Evolutionary conservation across 768 basidiomycete species (phyloP).

Genomic region (Pulveroboletus sp.): DNA sequence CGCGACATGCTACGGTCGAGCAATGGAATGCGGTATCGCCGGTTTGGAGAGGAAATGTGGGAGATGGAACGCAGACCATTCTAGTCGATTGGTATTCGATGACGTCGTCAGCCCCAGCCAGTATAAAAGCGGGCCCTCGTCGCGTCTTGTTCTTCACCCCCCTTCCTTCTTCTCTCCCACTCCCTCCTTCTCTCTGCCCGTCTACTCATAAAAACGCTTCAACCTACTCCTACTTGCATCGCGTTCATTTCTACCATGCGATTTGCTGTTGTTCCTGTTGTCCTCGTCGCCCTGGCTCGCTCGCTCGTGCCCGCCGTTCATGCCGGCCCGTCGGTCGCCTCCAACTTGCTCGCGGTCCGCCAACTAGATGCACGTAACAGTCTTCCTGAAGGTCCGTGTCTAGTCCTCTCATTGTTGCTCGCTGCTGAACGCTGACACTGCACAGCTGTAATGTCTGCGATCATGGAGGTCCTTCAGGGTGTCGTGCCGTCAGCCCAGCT

Average conservation of each 20-base stretch:
- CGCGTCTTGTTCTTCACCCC: constrained; percentile 4
- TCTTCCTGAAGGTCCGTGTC: neutral
- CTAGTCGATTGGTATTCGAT: constrained; percentile 15
- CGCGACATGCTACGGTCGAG: constrained; percentile 22
- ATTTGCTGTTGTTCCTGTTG: constrained; percentile 16
- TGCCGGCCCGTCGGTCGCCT: constrained; percentile 12
- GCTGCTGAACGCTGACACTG: neutral
- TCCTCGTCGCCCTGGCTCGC: constrained; percentile 18
- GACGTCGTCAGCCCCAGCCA: constrained; percentile 10
- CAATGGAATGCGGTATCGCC: constrained; percentile 34
- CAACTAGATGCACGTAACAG: no score
- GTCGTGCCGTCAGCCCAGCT: neutral
- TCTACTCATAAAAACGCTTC: constrained; percentile 15
- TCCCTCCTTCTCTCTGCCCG: constrained; percentile 9
- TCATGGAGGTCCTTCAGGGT: neutral
- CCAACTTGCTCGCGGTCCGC: constrained; percentile 6
- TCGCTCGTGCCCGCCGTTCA: constrained; percentile 13
- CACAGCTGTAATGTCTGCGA: neutral
- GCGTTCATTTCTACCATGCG: constrained; percentile 28
- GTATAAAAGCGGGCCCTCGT: constrained; percentile 18
- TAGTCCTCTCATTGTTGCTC: neutral
- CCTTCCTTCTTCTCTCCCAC: constrained; percentile 3
- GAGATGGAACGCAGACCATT: constrained; percentile 53
- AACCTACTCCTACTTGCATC: constrained; percentile 17
- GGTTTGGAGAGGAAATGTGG: constrained; percentile 50